Evolutionary conservation across 495 filamentous ascomycete genomes (phyloP), one percentile per base, ranked within the genome.

Genomic region (Sphaerosporella brunnea): DNA sequence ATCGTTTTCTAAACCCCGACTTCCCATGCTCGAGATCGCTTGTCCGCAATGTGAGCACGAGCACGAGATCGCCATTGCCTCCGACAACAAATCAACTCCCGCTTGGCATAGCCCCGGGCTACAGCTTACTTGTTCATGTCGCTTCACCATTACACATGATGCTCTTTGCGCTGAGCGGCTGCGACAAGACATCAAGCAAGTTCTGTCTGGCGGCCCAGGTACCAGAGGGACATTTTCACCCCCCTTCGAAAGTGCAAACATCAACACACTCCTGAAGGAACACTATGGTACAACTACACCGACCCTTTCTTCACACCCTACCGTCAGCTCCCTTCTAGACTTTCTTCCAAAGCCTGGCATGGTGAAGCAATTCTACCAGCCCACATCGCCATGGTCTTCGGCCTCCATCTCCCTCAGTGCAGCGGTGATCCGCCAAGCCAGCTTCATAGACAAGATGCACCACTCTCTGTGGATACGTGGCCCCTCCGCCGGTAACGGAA

Each of bases 361-460:
- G 3, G 30, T 47, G 11, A 21, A n/a, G 5, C 19, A 23, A 9
- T 42, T 32, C 40, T 48, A 30, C 11, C 55, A 45, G 23, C 10
- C 23, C 5, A 39, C 51, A 3, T 46, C 53, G 21, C 93, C 88
- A 53, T 68, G 66, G 24, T 74, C 73, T 3, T 65, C 68, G 0
- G 86, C 88, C 51, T 76, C 73, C 1, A 66, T 88, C 2, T 81
- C 90, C 55, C 75, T 93, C 3, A 65, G 77, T 20, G 78, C 78
- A 16, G 85, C 84, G 2, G 82, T 92, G 18, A 72, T 88, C 53
- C 74, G 85, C 1, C 86, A 93, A 56, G 74, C 79, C 1, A 69
- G 73, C 19, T 93, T 93, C 54, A 65, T 86, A 24, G 73, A 82
- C 32, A 92, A 92, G 64, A 90, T 93, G 81, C 68, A 74, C 47